Conservation (phyloP, 257 asterid species). For the Schizonepeta tenuifolia region DNA sequence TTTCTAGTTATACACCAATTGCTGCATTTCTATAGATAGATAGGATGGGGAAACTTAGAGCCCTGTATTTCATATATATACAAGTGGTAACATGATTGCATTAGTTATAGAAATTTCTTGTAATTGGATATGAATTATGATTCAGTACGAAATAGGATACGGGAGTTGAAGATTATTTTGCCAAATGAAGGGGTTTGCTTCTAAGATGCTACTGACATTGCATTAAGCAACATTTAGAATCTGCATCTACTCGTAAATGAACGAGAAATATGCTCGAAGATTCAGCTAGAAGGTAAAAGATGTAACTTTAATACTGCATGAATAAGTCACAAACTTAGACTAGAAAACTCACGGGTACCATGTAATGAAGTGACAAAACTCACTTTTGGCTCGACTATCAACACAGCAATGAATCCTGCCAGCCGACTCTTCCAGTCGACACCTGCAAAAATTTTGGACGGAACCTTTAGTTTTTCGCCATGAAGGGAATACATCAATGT, state of each 20-base stretch:
- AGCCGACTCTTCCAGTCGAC: background rate
- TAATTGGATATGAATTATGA: background rate
- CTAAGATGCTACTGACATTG: background rate
- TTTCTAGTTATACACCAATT: background rate
- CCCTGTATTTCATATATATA: constrained; percentile 14
- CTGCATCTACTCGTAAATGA: background rate
- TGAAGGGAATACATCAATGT: background rate
- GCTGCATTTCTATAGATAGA: background rate
- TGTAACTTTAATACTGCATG: background rate
- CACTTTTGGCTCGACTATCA: background rate
- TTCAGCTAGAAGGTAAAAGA: background rate
- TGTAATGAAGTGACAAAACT: background rate
- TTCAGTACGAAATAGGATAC: background rate
- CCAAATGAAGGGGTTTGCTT: background rate
- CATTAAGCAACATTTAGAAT: background rate
- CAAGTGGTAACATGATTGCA: background rate
- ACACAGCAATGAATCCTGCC: background rate
- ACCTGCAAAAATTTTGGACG: background rate
- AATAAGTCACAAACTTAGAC: background rate
- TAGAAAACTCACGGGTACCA: background rate
- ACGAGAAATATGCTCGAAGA: background rate
- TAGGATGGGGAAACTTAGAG: background rate
- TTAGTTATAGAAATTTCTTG: background rate
- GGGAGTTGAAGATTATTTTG: background rate
- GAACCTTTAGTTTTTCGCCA: background rate